Percentiles rank a stretch among this genome's conserved stretches.
Conservation (phyloP, 768 basidiomycete genomes). For the Psilocybe tampanensis region DNA sequence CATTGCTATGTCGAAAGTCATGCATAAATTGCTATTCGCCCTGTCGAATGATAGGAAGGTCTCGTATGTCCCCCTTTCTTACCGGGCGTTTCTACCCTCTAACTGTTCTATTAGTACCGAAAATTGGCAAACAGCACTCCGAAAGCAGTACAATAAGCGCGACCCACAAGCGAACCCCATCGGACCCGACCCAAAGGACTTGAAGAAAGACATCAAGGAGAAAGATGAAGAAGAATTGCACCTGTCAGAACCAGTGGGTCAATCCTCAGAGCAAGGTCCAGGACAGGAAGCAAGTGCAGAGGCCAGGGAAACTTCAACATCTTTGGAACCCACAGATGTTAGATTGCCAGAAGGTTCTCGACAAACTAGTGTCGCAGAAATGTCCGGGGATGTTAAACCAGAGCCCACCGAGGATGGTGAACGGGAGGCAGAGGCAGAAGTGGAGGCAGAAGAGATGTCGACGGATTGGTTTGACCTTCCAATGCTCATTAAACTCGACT, state of each 20-base stretch:
- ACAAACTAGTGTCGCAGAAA: constrained; percentile 20
- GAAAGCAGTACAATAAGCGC: constrained; percentile 77
- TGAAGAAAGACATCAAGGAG: constrained; percentile 7
- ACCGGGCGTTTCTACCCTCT: constrained; percentile 11
- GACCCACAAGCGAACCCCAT: constrained; percentile 73
- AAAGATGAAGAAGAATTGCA: constrained; percentile 12
- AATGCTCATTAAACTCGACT: constrained; percentile 73
- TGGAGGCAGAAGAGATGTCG: constrained; percentile 36
- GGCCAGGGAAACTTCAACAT: neutral
- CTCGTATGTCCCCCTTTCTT: constrained; percentile 49
- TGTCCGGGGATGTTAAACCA: neutral
- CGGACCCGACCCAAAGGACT: constrained; percentile 52
- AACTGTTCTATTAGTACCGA: constrained; percentile 49
- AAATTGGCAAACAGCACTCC: constrained; percentile 79
- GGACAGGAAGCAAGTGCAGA: neutral
- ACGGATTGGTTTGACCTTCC: constrained; percentile 73
- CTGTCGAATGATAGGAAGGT: constrained; percentile 83
- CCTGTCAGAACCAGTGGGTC: constrained; percentile 1
- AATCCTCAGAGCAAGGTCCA: neutral
- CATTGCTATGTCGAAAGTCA: constrained; percentile 67
- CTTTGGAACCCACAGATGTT: neutral
- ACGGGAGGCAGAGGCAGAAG: constrained; percentile 25
- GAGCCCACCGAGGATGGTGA: neutral
- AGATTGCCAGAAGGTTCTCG: constrained; percentile 7
- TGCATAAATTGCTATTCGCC: constrained; percentile 72